Base-by-base conservation (phyloP, 202 grass and related monocot species). In the Panicum virgatum region DNA sequence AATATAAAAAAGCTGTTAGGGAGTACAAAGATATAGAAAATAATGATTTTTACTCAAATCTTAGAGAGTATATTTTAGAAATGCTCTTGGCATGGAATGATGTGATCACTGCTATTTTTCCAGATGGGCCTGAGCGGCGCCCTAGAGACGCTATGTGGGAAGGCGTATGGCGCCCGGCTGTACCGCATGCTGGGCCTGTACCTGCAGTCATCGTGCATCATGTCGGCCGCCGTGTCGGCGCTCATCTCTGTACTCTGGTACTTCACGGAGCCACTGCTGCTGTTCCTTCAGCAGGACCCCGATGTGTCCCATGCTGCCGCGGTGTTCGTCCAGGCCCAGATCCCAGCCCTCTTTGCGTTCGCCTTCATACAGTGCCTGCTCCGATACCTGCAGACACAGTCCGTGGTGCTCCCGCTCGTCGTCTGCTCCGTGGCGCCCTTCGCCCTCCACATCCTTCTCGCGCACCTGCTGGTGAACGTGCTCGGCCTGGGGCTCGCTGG, bases 81-180 rank as follows among this genome's bases (percentile, higher is more conserved):
- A n/a, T n/a, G n/a, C n/a, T n/a, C n/a, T n/a, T n/a, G n/a, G n/a
- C n/a, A n/a, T n/a, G n/a, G n/a, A n/a, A 3, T 30, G 30, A 30
- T 30, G 1, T 30, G 30, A 30, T 30, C 30, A 30, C 30, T 30
- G 30, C 30, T 2, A 53, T 53, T 53, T 53, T 3, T 53, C 6
- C 50, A 97, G 94, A 92, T 75, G 19, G 94, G 94, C 16, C 70
- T 94, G 48, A 97, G 90, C 44, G 94, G 94, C 12, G 73, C 83
- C 5, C 94, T 97, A 65, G 94, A 97, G 82, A 94, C 94, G n/a
- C 82, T 97, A 19, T 97, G 94, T 25, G 94, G 94, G 7, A 89
- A 97, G 56, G 89, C 81, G 5, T 92, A 82, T 9, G 94, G 94
- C 25, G 91, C 89, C 3, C 84, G 86, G 69, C 15, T 87, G 45